Evolutionary conservation across 805 yeast genomes (phyloP), one percentile per base, ranked within the genome.

Genomic region (Grigorovia jiainica): DNA sequence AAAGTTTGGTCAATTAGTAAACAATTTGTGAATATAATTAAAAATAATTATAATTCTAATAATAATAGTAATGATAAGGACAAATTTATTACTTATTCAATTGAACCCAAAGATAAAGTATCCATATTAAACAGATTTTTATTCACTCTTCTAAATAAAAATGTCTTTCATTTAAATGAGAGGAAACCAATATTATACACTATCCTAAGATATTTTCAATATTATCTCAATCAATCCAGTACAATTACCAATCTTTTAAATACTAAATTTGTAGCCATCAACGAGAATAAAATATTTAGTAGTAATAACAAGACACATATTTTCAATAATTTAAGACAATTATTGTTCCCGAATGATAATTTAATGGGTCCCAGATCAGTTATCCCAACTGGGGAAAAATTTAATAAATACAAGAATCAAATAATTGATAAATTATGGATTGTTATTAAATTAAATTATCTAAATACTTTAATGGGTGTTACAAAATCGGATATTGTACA

Each of bases 301-400:
- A 51, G 51, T 7, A 27, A 46, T 2, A 46, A 54, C 8, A 43
- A 54, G 10, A 50, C 52, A 2, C 41, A 41, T 2, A 36, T 57
- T 3, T 23, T 71, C 6, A 48, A 49, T n/a, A 47, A 51, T 11
- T 21, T 64, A 2, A 54, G 78, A 40, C 54, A 57, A 24, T 53
- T 59, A 24, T 47, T 73, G n/a, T 74, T 73, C 44, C 78, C 79
- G 2, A 57, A 55, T 20, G 76, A 74, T 51, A 71, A 67, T 13
- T 53, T 54, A n/a, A 66, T 75, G 71, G 78, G 78, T 0, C 72
- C 73, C 3, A 64, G 72, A 4, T 51, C 71, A 18, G 50, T 59
- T 3, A 57, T 63, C n/a, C 77, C 79, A 1, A 53, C 57, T 9
- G 60, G 54, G 1, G 64, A 55, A 18, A 73, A 71, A 44, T 65